Evolutionary conservation across 2,329 filamentous ascomycete genomes (phyloP).

Genomic region (Alternaria dauci): DNA sequence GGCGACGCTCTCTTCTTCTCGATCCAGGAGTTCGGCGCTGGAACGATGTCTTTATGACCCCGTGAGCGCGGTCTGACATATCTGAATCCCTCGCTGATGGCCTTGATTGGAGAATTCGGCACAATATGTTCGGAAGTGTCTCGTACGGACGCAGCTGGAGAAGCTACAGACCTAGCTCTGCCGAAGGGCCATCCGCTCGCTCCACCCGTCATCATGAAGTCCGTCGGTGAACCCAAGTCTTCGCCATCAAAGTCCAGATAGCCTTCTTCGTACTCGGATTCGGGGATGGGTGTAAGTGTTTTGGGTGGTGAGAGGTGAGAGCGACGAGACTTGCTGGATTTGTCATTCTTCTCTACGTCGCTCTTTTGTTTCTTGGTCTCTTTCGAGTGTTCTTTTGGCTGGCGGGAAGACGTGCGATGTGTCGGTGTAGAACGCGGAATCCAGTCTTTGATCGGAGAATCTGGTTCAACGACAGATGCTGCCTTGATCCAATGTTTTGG

Average conservation of each 20-base stretch:
- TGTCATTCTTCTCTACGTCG: neutral
- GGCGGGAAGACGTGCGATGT: neutral
- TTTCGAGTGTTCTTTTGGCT: neutral
- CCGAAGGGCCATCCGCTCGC: constrained; percentile 23
- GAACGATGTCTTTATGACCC: neutral
- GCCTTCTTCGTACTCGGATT: constrained; percentile 23
- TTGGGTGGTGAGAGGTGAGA: neutral
- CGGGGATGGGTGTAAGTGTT: constrained; percentile 17
- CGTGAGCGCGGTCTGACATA: neutral
- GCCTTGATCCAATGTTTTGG: constrained; percentile 20
- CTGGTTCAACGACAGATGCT: constrained; percentile 1
- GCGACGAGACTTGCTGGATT: neutral
- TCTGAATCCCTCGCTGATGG: constrained; percentile 3
- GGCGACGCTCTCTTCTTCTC: constrained; percentile 3
- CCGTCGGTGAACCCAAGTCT: constrained; percentile 23
- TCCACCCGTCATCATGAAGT: constrained; percentile 35
- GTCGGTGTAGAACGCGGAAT: neutral
- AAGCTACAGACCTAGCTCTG: constrained; percentile 1
- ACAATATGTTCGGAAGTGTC: neutral
- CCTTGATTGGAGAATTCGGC: neutral
- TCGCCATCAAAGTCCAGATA: constrained; percentile 1
- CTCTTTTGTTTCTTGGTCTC: neutral
- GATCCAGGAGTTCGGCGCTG: neutral
- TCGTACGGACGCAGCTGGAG: neutral
- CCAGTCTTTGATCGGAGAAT: neutral